Evolutionary conservation across 1,139 yeast species (phyloP).

Genomic region (Diutina pseudorugosa): DNA sequence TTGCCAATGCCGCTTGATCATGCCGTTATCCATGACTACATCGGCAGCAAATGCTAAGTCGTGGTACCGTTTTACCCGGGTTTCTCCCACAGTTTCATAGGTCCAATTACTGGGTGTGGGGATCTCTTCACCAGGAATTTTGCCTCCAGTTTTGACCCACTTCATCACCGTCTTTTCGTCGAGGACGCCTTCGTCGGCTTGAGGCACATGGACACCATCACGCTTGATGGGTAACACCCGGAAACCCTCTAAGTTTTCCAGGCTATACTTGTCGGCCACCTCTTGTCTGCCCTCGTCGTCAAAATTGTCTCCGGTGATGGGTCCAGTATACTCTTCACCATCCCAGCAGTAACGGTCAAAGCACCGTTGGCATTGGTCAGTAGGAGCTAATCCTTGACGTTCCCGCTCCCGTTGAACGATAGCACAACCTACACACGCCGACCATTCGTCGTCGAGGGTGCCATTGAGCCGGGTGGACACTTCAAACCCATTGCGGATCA

Average conservation of each 20-base stretch:
- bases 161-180: neutral
- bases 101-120: neutral
- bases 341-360: conserved; percentile 78
- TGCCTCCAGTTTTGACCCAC: neutral
- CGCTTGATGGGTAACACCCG: neutral
- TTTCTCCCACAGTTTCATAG: neutral
- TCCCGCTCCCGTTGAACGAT: conserved; percentile 74
- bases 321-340: conserved; percentile 21
- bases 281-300: neutral
- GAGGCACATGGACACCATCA: neutral
- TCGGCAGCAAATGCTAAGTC: neutral
- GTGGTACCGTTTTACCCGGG: neutral
- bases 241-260: neutral
- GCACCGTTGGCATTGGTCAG: conserved; percentile 65
- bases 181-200: neutral
- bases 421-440: conserved; percentile 82
- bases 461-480: conserved; percentile 59
- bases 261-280: neutral
- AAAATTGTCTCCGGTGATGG: neutral
- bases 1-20: neutral
- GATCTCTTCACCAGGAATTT: neutral
- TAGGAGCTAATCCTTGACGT: conserved; percentile 47
- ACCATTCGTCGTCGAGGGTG: conserved; percentile 64
- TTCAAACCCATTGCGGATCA: conserved; percentile 54
- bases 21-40: neutral